Base-by-base conservation (phyloP, 2,329 filamentous ascomycete genomes). In the Beauveria pseudobassiana region DNA sequence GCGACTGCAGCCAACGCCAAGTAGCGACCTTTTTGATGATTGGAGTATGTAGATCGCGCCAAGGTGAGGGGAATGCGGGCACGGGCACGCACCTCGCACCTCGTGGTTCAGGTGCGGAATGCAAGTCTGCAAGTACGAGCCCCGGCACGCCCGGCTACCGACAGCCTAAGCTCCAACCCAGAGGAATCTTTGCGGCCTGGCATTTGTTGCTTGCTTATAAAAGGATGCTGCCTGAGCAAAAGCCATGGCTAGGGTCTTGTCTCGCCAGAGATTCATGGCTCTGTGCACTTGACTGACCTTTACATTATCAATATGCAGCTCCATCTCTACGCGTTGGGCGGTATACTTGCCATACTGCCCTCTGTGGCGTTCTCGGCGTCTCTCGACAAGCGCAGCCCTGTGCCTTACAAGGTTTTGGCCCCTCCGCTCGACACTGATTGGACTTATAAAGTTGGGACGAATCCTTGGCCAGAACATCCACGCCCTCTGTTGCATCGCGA, bases 391-490 rank as follows among this genome's bases (percentile, higher is more conserved):
- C 49, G 62, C 26, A 40, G 18, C 2, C 62, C 63, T 16, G 63
- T 46, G 24, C 70, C 70, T 1, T 75, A 77, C 68, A 60, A 68
- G 43, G 67, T 72, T 3, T 65, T 73, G 65, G 69, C 66, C n/a
- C 74, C 74, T 6, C 76, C 74, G 0, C 72, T 78, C 9, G 75
- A 77, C 64, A 82, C 78, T 8, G 73, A 75, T 6, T 83, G 80
- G 80, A 83, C 80, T 0, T 69, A 74, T 57, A 69, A 76, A 9
- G 78, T 81, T 22, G 80, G 80, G 43, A 80, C 74, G 1, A 71
- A 78, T 43, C 80, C 81, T 0, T 83, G 81, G 81, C 79, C 79
- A 1, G 80, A 86, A 54, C 78, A 86, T 64, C 83, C 83, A 10
- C 79, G 83, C 0, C 83, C 83, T 3, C 82, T 81, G 65, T 77